phyloP scores from a whole-genome alignment of 495 filamentous ascomycete genomes.

The Cercophora scortea region DNA sequence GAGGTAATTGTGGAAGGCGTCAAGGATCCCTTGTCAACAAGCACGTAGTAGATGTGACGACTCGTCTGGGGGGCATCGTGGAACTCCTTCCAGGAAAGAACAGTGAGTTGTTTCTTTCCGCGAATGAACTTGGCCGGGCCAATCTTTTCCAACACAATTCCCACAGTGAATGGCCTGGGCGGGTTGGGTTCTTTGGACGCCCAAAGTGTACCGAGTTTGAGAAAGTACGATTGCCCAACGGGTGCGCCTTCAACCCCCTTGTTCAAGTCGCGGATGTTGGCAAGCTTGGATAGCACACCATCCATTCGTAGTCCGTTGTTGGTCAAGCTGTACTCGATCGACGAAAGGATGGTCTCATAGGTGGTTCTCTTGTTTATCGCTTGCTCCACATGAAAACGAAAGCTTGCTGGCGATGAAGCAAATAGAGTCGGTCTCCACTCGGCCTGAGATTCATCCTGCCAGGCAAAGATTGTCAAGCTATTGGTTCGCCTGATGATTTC shows the following conservation, averaged over 20 bases:
- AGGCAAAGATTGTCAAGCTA: slow-evolving; percentile 17
- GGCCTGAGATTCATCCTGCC: background rate
- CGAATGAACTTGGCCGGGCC: background rate
- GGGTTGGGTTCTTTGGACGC: background rate
- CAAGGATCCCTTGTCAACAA: background rate
- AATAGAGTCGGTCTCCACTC: background rate
- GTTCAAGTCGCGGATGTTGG: background rate
- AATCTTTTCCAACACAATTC: background rate
- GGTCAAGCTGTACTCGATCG: background rate
- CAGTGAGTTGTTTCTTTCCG: background rate
- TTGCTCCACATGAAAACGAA: background rate
- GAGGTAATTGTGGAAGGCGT: background rate
- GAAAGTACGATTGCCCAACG: background rate
- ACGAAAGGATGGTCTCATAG: no score
- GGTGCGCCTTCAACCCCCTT: no score
- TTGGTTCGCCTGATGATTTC: slow-evolving; percentile 12
- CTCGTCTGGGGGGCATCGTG: background rate
- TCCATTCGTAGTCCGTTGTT: background rate
- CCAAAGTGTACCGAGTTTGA: background rate
- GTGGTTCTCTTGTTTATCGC: no score
- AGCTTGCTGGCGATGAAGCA: background rate
- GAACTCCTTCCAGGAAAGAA: background rate
- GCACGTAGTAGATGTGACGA: background rate
- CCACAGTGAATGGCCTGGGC: background rate
- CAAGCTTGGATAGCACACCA: background rate